Conservation (phyloP, 164 flowering plant species). For the Macadamia tetraphylla region DNA sequence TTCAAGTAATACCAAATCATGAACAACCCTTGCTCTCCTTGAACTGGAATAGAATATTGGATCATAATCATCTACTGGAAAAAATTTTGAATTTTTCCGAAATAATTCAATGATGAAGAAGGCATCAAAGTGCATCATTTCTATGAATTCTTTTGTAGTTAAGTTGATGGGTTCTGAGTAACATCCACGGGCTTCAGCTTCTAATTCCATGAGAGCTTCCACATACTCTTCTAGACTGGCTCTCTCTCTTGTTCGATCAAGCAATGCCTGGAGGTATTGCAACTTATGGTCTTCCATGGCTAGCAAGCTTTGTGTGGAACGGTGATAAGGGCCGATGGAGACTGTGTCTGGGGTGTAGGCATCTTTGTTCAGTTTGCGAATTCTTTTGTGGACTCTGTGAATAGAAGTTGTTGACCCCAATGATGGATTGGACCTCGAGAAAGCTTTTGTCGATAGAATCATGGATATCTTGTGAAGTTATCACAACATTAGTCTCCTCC, state of each 20-base stretch:
- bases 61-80: slow-evolving; percentile 23
- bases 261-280: background rate
- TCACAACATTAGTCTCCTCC: too few species aligned
- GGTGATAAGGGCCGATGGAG: slow-evolving; percentile 2
- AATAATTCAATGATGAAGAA: slow-evolving; percentile 33
- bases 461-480: too few species aligned
- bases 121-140: background rate
- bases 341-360: background rate
- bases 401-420: background rate
- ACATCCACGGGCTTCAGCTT: background rate
- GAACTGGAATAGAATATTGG: slow-evolving; percentile 42
- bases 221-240: background rate
- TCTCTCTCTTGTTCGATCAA: background rate
- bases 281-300: slow-evolving; percentile 4
- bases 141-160: background rate
- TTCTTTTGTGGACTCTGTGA: background rate
- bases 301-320: background rate
- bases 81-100: background rate
- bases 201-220: background rate
- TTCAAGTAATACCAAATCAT: slow-evolving; percentile 55
- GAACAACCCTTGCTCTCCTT: slow-evolving; percentile 33
- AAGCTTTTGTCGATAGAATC: background rate
- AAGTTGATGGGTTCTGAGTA: background rate
- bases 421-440: background rate
- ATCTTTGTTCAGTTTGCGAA: background rate